Evolutionary conservation across 1,284 basidiomycete species (phyloP).

Genomic region (Malassezia sp.): DNA sequence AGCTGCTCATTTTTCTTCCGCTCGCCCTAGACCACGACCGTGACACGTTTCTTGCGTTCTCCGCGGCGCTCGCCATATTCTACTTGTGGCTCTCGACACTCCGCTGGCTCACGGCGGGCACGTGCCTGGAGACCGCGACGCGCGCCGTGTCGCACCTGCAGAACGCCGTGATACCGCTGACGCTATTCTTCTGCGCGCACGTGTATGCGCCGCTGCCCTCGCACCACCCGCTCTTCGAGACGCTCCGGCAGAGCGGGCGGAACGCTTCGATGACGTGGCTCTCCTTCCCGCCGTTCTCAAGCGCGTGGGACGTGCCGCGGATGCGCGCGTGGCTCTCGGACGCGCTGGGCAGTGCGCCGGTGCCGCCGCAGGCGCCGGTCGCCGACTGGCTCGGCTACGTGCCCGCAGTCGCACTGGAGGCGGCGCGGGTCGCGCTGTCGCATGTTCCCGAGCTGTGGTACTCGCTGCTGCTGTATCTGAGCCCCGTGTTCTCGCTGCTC

Average conservation of each 20-base stretch:
- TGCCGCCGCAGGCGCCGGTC: neutral
- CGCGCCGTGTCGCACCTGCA: constrained; percentile 34
- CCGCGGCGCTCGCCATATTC: constrained; percentile 39
- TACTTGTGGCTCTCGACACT: constrained; percentile 38
- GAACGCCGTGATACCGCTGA: constrained; percentile 38
- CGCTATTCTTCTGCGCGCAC: constrained; percentile 37
- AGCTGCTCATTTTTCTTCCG: constrained; percentile 43
- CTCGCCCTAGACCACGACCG: constrained; percentile 42
- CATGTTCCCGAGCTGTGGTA: constrained; percentile 40
- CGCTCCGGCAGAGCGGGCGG: constrained; percentile 1
- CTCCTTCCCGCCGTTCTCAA: too few species aligned
- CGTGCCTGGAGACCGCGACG: constrained; percentile 28
- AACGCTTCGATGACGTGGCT: constrained; percentile 9
- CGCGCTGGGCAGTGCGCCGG: neutral
- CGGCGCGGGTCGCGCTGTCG: constrained; percentile 26
- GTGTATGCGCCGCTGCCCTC: constrained; percentile 35
- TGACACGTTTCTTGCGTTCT: constrained; percentile 43
- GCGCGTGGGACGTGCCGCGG: too few species aligned
- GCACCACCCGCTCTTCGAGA: neutral
- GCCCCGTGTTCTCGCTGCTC: constrained; percentile 40
- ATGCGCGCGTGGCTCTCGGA: constrained; percentile 6
- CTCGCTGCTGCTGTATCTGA: constrained; percentile 31
- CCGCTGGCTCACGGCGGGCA: constrained; percentile 22
- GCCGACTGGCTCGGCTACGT: neutral
- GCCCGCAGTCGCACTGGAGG: constrained; percentile 9